Evolutionary conservation across 2,329 filamentous ascomycete genomes (phyloP).

Genomic region (Colletotrichum karsti): DNA sequence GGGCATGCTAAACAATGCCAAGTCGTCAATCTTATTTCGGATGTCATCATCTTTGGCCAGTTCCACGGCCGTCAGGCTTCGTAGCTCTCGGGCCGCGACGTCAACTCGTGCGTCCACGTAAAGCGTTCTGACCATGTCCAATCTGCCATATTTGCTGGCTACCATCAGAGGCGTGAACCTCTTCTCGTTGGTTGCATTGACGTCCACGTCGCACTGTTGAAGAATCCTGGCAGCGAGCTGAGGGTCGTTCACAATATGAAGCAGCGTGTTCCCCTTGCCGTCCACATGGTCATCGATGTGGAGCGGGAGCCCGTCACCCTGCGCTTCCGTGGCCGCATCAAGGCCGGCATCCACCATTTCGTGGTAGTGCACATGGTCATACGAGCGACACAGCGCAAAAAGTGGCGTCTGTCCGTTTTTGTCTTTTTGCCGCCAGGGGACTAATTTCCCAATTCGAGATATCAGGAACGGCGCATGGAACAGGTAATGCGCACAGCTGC

Average conservation of each 20-base stretch:
- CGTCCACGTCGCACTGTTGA: conserved; percentile 88
- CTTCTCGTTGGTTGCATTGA: conserved; percentile 95
- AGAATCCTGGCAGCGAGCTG: conserved; percentile 80
- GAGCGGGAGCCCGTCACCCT: conserved; percentile 81
- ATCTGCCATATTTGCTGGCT: conserved; percentile 95
- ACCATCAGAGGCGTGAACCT: conserved; percentile 97
- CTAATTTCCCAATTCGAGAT: conserved; percentile 74
- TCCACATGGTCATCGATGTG: conserved; percentile 95
- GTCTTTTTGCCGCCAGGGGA: conserved; percentile 91
- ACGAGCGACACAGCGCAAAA: conserved; percentile 93
- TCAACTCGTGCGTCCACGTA: conserved; percentile 92
- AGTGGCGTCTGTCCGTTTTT: conserved; percentile 98
- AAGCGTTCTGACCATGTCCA: conserved; percentile 89
- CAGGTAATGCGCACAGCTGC: conserved; percentile 93
- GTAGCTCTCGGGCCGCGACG: conserved; percentile 80
- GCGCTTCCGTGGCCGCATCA: conserved; percentile 74
- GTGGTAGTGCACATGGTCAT: conserved; percentile 89
- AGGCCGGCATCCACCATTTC: conserved; percentile 88
- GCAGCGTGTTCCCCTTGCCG: conserved; percentile 88
- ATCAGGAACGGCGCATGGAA: conserved; percentile 91
- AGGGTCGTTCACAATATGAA: conserved; percentile 95
- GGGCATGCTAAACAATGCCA: conserved; percentile 82
- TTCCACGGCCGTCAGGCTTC: conserved; percentile 93
- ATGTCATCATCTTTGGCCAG: conserved; percentile 98
- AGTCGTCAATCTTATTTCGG: conserved; percentile 93